Evolutionary conservation across 352 stramenopile species (phyloP), one percentile per base, ranked within the genome.

Genomic region (Pythium dissotocum): DNA sequence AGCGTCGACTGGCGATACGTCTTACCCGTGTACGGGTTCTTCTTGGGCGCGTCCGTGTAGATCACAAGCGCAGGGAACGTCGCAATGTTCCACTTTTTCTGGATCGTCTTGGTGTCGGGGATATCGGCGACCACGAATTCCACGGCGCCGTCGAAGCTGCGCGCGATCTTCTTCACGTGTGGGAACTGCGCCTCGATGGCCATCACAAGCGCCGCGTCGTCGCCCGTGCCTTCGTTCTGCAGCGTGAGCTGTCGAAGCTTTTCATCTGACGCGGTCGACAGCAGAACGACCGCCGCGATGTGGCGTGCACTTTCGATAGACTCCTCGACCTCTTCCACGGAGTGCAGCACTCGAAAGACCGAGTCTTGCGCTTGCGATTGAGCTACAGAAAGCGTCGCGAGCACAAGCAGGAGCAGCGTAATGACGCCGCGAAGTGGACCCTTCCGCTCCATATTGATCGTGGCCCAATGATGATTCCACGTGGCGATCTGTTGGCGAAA

Each of bases 21-120:
- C 54, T 80, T 79, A 16, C 78, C 75, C 18, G 84, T 91, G 69
- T 94, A 94, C 8, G 86, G 86, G 58, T 94, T 94, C 72, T 79
- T 67, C 33, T 90, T 82, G 0, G 86, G 86, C 26, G 62, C 65
- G 33, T 88, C 84, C 53, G 76, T 82, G 70, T 88, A 91, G 26
- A 90, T 40, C 4, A 91, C 62, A 8, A 94, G 62, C 26, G 78
- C 79, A 2, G 86, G 86, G 1, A 87, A 63, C 3, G 68, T 67
- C 0, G 64, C 62, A 14, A 89, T 51, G 52, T 79, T 80, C 84
- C 84, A 92, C 49, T 89, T 88, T 61, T 78, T 85, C 16, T 60
- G 62, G 28, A 87, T 69, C 18, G 62, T 67, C 35, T 82, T 79
- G 56, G 61, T n/a, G 49, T 69, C 68, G 14, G 46, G 30, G n/a